These are phyloP conservation scores for Zarea fungicola DNA, from an alignment of 2,329 filamentous ascomycete genomes.

Conservation along the genomic window DNA sequence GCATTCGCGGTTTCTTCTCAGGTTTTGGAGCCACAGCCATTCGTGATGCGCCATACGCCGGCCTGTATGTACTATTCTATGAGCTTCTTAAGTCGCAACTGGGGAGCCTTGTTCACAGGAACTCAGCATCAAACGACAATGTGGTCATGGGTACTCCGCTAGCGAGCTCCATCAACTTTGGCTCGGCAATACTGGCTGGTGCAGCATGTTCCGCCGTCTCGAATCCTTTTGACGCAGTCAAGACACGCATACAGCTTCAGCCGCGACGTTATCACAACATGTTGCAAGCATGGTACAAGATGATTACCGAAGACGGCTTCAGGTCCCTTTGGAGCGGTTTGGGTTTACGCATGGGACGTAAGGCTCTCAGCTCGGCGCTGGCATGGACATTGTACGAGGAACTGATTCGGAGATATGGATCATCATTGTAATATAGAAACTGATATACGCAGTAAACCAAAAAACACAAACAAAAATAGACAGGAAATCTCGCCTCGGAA, in stretches of 20 bases:
- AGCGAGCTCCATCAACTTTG: constrained; percentile 72
- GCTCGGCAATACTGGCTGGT: constrained; percentile 74
- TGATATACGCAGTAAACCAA: constrained; percentile 4
- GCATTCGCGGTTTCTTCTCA: constrained; percentile 79
- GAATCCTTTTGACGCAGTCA: constrained; percentile 95
- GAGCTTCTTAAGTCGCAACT: constrained; percentile 72
- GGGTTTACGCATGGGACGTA: constrained; percentile 79
- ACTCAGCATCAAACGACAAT: constrained; percentile 6
- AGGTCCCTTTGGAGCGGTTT: constrained; percentile 81
- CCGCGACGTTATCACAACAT: constrained; percentile 79
- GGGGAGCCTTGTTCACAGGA: constrained; percentile 17
- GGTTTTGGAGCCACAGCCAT: constrained; percentile 92
- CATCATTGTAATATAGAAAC: constrained; percentile 14
- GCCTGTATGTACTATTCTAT: constrained; percentile 90
- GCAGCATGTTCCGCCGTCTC: constrained; percentile 81
- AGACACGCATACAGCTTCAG: constrained; percentile 89
- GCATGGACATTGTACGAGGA: constrained; percentile 98
- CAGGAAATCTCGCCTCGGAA: not conserved
- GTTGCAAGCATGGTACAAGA: constrained; percentile 67
- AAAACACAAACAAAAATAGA: constrained; percentile 9
- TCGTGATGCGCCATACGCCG: constrained; percentile 93
- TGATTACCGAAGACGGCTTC: constrained; percentile 76
- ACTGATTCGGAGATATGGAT: constrained; percentile 59
- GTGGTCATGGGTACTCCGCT: constrained; percentile 26
- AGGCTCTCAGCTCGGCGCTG: constrained; percentile 88